phyloP scores from a whole-genome alignment of 2,329 filamentous ascomycete genomes.

The Exophiala lecanii-corni region DNA sequence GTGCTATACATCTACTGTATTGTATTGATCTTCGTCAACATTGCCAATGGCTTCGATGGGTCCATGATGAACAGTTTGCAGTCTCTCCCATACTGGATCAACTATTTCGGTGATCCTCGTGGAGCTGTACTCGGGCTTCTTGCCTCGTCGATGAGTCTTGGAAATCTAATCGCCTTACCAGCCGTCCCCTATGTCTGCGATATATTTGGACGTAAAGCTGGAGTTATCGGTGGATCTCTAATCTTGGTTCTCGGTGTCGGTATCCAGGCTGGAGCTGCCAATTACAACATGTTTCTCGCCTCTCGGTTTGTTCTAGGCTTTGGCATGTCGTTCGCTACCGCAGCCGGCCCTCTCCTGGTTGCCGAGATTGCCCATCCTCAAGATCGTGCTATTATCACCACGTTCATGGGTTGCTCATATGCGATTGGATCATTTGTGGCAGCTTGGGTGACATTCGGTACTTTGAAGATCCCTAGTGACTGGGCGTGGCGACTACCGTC shows the following conservation, averaged over 20 bases:
- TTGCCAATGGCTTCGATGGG: slow-evolving; percentile 43
- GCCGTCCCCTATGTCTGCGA: slow-evolving; percentile 25
- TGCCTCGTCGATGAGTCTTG: slow-evolving; percentile 23
- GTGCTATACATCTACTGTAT: slow-evolving; percentile 31
- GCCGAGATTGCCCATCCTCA: slow-evolving; percentile 31
- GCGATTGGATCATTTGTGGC: slow-evolving; percentile 44
- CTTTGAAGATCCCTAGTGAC: slow-evolving; percentile 32
- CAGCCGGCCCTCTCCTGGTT: slow-evolving; percentile 28
- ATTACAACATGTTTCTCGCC: slow-evolving; percentile 29
- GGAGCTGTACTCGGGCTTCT: slow-evolving; percentile 27
- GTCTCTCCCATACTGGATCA: slow-evolving; percentile 39
- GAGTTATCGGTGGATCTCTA: slow-evolving; percentile 16
- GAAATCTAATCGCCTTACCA: slow-evolving; percentile 22
- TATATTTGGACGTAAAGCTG: slow-evolving; percentile 19
- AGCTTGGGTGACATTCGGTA: slow-evolving; percentile 39
- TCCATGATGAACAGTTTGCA: slow-evolving; percentile 50
- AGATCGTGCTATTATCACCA: slow-evolving; percentile 26
- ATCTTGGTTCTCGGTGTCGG: slow-evolving; percentile 28
- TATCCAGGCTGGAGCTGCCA: slow-evolving; percentile 27
- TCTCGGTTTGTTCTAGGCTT: slow-evolving; percentile 30
- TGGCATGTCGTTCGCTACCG: slow-evolving; percentile 28
- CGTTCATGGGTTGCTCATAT: slow-evolving; percentile 56
- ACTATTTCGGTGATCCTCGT: slow-evolving; percentile 32
- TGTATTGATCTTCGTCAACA: slow-evolving; percentile 31
- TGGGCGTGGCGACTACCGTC: slow-evolving; percentile 57